Base-by-base conservation (phyloP, 257 asterid species). In the Anisodus acutangulus region DNA sequence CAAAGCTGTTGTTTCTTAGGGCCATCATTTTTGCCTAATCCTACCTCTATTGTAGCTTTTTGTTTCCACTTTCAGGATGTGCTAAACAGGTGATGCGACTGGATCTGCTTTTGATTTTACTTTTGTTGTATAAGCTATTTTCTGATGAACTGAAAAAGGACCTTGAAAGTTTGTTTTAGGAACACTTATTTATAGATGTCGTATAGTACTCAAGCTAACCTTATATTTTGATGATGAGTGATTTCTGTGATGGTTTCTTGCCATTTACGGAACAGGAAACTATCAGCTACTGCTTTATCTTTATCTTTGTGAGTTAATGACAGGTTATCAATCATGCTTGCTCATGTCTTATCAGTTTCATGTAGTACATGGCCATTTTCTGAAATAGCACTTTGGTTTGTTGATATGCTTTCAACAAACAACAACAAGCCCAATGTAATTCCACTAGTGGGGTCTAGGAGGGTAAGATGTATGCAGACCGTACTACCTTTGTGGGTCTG, bases 321-420 rank as follows among this genome's bases (percentile, higher is more conserved):
- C 43, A 13, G 81, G 81, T 51, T 51, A 49, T 74, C n/a, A 51
- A 51, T 26, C 81, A 22, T 76, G 81, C 63, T 47, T 76, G 19
- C 47, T 51, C 43, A 22, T 31, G 31, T 76, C 63, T 26, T 51
- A 26, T 22, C 62, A 2, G 3, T 53, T 76, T 76, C 63, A 51
- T 37, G 31, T 13, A 78, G 49, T 78, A 51, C 8, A 45, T 78
- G 49, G 2, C 64, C 45, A 53, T 31, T 78, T 53, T 53, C 26
- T 78, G 81, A 78, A 26, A 26, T 78, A 78, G 10, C 60, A 53
- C 81, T 78, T 74, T 22, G 11, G 62, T 74, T 78, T 78, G 35
- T 78, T 53, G 35, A 41, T 41, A 41, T 3, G 5, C 45, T 41
- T 41, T 3, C 45, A 41, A 41, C 45, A 4, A 41, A 41, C 45